Conservation (phyloP, 2,329 filamentous ascomycete genomes). For the Aspergillus ochraceoroseus region DNA sequence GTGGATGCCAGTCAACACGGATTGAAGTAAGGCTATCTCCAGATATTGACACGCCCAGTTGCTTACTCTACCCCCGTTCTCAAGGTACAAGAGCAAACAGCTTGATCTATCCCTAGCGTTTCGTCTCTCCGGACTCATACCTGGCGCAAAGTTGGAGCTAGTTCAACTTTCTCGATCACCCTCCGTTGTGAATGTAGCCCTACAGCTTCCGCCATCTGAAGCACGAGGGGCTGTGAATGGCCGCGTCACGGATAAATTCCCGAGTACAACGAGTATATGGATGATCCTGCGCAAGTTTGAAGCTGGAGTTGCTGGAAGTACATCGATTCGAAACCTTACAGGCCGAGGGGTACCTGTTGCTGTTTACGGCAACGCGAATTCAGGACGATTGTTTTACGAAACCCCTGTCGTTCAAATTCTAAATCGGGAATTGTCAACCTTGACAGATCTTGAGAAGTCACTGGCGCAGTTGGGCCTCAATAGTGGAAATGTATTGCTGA, state of each 20-base stretch:
- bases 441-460: constrained; percentile 82
- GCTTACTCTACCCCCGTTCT: constrained; percentile 12
- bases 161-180: constrained; percentile 81
- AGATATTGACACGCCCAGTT: not conserved
- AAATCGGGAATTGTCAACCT: constrained; percentile 69
- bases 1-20: constrained; percentile 68
- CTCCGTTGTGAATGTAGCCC: constrained; percentile 78
- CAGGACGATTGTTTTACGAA: constrained; percentile 82
- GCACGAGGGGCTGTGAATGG: constrained; percentile 58
- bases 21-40: constrained; percentile 62
- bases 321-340: constrained; percentile 70
- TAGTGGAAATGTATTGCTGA: constrained; percentile 71
- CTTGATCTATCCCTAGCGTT: constrained; percentile 82
- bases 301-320: constrained; percentile 60
- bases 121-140: constrained; percentile 72
- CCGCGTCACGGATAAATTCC: constrained; percentile 76
- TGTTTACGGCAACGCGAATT: constrained; percentile 48
- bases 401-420: constrained; percentile 79
- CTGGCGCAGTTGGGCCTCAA: constrained; percentile 82
- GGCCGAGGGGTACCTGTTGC: constrained; percentile 66
- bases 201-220: constrained; percentile 74
- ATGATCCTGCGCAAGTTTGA: constrained; percentile 86
- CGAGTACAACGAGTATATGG: constrained; percentile 85
- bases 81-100: constrained; percentile 73
- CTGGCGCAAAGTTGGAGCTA: constrained; percentile 88